Base-by-base conservation (phyloP, 2,329 filamentous ascomycete species). In the Escovopsis sp. region DNA sequence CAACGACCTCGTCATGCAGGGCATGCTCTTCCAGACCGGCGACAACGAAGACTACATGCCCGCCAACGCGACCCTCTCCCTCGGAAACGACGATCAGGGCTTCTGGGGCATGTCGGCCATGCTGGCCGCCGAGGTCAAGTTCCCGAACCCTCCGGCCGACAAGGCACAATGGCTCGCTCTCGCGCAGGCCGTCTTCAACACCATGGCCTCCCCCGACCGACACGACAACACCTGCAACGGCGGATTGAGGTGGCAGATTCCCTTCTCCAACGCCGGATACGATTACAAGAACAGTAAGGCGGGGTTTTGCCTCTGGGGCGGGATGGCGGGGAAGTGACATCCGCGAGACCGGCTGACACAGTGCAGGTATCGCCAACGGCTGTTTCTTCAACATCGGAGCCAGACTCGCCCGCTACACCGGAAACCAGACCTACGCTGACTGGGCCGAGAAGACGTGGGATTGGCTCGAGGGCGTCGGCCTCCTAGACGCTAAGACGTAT, bases 241-340 rank as follows among this genome's bases (percentile, higher is more conserved):
- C 37, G 84, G 83, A 18, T 59, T 88, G 48, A 70, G 81, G 51
- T 86, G 82, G 82, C 84, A 89, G 64, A 82, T 89, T 47, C 85
- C 78, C 49, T 66, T 72, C 6, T 77, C 80, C 51, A 86, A 88
- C 57, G 71, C 68, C 38, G 85, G 84, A 32, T 89, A 84, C 59
- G 70, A 80, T 54, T 87, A 88, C 67, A 91, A 80, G 58, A 80
- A 80, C 59, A 66, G 63, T 66, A 44, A 52, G 53, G 44, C 12
- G 26, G 5, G 11, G 15, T 15, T 38, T 23, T 32, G 19, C n/a
- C 15, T 26, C 10, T 26, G 7, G 3, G 11, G 32, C 7, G 9
- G 30, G n/a, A 23, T 23, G 23, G 23, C 23, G 23, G 23, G 23
- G 23, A 23, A 23, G 23, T 5, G 23, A 23, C 23, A 26, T 26